Evolutionary conservation across 345 rosid species (phyloP).

Genomic region (Brassica carinata): DNA sequence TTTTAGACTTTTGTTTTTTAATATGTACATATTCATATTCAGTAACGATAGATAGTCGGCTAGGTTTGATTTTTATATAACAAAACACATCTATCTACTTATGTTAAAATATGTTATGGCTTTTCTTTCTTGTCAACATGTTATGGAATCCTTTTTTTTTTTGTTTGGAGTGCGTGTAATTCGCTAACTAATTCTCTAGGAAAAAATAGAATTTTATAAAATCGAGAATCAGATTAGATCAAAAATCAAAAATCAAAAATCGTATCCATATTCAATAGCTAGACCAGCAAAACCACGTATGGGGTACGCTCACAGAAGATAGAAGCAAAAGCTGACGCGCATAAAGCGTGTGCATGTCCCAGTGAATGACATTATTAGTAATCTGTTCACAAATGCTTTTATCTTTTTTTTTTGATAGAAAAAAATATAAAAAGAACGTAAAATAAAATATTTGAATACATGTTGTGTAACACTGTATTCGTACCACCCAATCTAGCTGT

Average conservation of each 20-base stretch:
- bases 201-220: neutral
- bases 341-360: constrained; percentile 25
- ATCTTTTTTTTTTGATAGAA: neutral
- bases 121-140: neutral
- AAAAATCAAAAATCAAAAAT: too few species aligned
- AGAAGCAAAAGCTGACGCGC: constrained; percentile 19
- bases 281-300: too few species aligned
- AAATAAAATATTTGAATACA: neutral
- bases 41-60: constrained; percentile 3
- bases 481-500: constrained; percentile 29
- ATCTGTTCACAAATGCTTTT: neutral
- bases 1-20: constrained; percentile 6
- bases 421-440: neutral
- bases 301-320: too few species aligned
- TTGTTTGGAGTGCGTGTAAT: neutral
- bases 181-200: neutral
- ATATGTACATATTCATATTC: constrained; percentile 11
- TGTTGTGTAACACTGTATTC: constrained; percentile 8
- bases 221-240: neutral
- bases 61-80: neutral
- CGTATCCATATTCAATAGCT: too few species aligned
- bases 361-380: constrained; percentile 5
- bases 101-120: neutral
- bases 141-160: neutral
- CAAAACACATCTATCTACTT: neutral